Evolutionary conservation across 805 yeast genomes (phyloP), one percentile per base, ranked within the genome.

Genomic region (Candida ipomoeae): DNA sequence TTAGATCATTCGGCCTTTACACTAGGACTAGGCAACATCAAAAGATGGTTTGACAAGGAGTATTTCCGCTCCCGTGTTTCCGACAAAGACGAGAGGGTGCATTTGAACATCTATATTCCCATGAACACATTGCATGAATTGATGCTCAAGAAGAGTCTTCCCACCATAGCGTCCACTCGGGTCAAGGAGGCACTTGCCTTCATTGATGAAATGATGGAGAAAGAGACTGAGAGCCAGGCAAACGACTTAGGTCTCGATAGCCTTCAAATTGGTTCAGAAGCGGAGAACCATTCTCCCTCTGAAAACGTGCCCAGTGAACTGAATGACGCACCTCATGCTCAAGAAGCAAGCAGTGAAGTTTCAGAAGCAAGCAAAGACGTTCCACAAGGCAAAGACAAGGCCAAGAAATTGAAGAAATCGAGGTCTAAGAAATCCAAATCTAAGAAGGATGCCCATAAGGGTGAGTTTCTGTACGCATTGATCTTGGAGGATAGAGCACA

Each of bases 1-100:
- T 59, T 85, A 39, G 91, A 85, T 61, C 86, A 84, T 18, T 78
- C 87, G 6, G 83, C 87, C 2, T 73, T 85, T 53, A 81, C 82
- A 17, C 79, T 83, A 48, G 92, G 89, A 1, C 71, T 85, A 41
- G 88, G 87, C 0, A 82, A 81, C 58, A 73, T 85, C 59, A 81
- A 81, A 61, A 68, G 81, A 57, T 85, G 90, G 90, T 71, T 76
- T 51, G 67, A 73, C 44, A 59, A 70, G 55, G 62, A 71, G 44
- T 69, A 67, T 47, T 62, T 70, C 34, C 54, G 54, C 13, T 44
- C 69, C 14, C 66, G 65, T 40, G 48, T 60, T 8, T 52, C 57
- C 7, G 46, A 52, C 31, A 57, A 58, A 5, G 41, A 52, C 3
- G 67, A 61, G 15, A 39, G 46, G 13, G 54, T 68, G 15, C 44